Percentiles rank a stretch among this genome's conserved stretches.
Conservation (phyloP, 148 eudicot genomes). For the Polygonum maritimum region DNA sequence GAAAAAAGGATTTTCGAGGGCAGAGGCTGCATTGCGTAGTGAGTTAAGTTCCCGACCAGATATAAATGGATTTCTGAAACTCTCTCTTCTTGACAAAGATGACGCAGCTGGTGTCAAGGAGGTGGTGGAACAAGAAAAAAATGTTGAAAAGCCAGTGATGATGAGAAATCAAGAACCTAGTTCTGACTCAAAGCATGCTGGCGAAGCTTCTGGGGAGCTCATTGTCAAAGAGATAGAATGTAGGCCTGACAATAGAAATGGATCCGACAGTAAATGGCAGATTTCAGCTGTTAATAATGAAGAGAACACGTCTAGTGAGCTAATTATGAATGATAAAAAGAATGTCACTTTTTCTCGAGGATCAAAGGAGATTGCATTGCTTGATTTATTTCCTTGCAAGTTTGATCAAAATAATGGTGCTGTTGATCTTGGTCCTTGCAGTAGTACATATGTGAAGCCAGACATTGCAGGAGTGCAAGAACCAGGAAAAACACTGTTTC, state of each 20-base stretch:
- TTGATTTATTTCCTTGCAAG: constrained; percentile 64
- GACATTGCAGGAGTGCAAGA: constrained; percentile 25
- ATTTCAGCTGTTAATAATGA: constrained; percentile 18
- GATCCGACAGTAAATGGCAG: constrained; percentile 46
- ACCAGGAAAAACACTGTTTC: constrained; percentile 24
- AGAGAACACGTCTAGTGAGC: constrained; percentile 19
- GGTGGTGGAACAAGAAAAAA: constrained; percentile 22
- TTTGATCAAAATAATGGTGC: constrained; percentile 38
- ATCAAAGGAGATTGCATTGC: constrained; percentile 45
- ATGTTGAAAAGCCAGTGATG: constrained; percentile 20
- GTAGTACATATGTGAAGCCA: constrained; percentile 15
- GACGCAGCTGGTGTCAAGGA: constrained; percentile 24
- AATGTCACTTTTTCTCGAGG: constrained; percentile 36
- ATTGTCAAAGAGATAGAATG: constrained; percentile 86
- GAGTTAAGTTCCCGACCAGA: constrained; percentile 64
- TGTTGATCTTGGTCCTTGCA: constrained; percentile 29
- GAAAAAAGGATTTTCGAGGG: constrained; percentile 68
- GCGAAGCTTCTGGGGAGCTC: constrained; percentile 56
- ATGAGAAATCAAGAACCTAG: constrained; percentile 25
- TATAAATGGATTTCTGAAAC: constrained; percentile 49
- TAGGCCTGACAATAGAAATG: constrained; percentile 39
- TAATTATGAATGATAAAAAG: constrained; percentile 34
- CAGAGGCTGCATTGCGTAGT: constrained; percentile 81
- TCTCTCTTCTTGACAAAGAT: constrained; percentile 26
- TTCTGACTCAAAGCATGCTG: constrained; percentile 21